Conservation (phyloP, 805 yeast species). For the Allodekkera sacchari region DNA sequence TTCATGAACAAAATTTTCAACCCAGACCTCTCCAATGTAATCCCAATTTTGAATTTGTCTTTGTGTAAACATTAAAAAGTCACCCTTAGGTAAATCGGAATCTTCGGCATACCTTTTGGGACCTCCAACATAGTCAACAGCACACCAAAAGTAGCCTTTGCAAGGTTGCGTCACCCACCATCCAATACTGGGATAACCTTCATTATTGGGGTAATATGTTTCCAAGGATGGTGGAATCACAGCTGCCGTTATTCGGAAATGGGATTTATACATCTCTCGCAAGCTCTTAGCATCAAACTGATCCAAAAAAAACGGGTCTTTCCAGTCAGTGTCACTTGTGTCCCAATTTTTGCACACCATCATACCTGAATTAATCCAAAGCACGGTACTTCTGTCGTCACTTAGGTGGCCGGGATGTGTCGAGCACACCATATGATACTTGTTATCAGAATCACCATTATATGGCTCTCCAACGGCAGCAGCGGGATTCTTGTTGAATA, state of each 20-base stretch:
- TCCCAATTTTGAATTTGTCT: constrained; percentile 26
- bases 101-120: constrained; percentile 16
- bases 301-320: background rate
- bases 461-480: constrained; percentile 44
- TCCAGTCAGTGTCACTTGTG: constrained; percentile 20
- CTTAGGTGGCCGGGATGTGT: constrained; percentile 57
- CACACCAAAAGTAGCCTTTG: constrained; percentile 53
- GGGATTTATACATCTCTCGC: constrained; percentile 27
- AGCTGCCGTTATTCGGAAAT: constrained; percentile 35
- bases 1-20: constrained; percentile 28
- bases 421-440: constrained; percentile 32
- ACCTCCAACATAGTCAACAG: constrained; percentile 49
- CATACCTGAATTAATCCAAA: constrained; percentile 71
- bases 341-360: constrained; percentile 44
- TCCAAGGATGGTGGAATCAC: constrained; percentile 46
- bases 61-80: constrained; percentile 30
- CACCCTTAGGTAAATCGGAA: constrained; percentile 35
- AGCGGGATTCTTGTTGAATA: constrained; percentile 44
- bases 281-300: background rate
- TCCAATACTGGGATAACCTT: constrained; percentile 41
- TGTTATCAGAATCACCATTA: constrained; percentile 18
- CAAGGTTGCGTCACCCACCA: constrained; percentile 52
- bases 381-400: constrained; percentile 40
- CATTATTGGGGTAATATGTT: constrained; percentile 15
- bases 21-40: constrained; percentile 47